Base-by-base conservation (phyloP, 2,329 filamentous ascomycete genomes). In the Rhynchosporium secalis region DNA sequence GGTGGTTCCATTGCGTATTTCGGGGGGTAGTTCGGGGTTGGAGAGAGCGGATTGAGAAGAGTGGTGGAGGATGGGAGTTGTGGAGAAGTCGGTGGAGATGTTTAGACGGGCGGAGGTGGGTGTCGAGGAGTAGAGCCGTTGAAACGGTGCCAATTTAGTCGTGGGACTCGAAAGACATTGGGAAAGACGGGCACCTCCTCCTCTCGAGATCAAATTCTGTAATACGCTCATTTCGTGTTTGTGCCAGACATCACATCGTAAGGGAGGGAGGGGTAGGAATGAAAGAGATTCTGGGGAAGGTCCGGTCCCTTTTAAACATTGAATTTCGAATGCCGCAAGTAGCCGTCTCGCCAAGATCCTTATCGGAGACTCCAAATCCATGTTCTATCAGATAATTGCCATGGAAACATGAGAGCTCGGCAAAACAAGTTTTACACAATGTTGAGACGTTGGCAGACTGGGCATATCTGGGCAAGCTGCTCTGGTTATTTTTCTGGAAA, bases 1-100 rank as follows among this genome's bases (percentile, higher is more conserved):
- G 2, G 92, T 94, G 1, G 87, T 82, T 51, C 87, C 86, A 73
- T 86, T 86, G 67, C 83, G 85, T 36, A 86, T 80, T 26, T 87
- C 81, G 38, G 80, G 73, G 0, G 91, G 81, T 4, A 98, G 84
- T 72, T 96, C 92, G 4, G 84, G 80, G 72, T 88, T 89, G 54
- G 81, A 78, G 20, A 96, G 83, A 7, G 92, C 86, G 1, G 86
- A 79, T 68, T 90, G 87, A 1, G 92, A 82, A 29, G 85, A 90
- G 74, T 97, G 95, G 62, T 92, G 84, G 33, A 99, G 83, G 46
- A 98, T 78, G 13, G 91, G 83, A 1, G 89, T 96, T 15, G 88
- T 87, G 65, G 87, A 85, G 78, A 95, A 99, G 79, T 98, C 93
- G 69, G 92, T 86, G 6, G 93, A 91, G 54, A 92, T 78, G 76